Evolutionary conservation across 805 yeast species (phyloP), one percentile per base, ranked within the genome.

Genomic region (Zygosaccharomyces pseudorouxii): DNA sequence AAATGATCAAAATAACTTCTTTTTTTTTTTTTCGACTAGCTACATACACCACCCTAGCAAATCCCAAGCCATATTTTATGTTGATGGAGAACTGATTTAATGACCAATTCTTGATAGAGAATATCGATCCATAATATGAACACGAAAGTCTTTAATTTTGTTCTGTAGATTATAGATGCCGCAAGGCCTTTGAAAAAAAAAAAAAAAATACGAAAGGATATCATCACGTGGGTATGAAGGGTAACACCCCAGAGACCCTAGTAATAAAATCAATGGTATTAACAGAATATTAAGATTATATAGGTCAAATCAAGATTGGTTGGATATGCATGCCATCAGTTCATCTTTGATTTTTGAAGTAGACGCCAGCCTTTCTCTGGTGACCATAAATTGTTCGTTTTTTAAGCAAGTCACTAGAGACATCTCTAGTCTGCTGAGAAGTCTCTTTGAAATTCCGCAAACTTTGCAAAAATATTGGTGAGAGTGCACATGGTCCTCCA

Each of bases 381-480:
- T 52, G 14, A 57, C 53, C 47, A 63, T 47, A 27, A 61, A 28
- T n/a, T 52, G 52, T 25, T 57, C 56, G 22, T 56, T 43, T 19
- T 52, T 52, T 4, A 63, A 22, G 20, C 58, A 48, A 2, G 55
- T 36, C 23, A 63, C 38, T 18, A 65, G 42, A 3, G 62, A 49
- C 3, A 59, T 50, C 49, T 65, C 70, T 22, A 65, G 43, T 40
- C 54, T 55, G 7, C 61, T 58, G 10, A 65, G 50, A 5, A 62
- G 54, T 44, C 50, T 58, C 44, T 59, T 63, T 4, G 73, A 61
- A 11, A 77, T 62, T 0, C 81, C 81, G 22, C 76, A 76, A 0
- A 74, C 78, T 36, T 72, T 71, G 35, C 78, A 73, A 48, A 72
- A 74, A 47, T 76, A 69, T 40, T 63, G 64, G 58, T 75, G 79